Evolutionary conservation across 164 flowering plant species (phyloP).

Genomic region (Hamamelis virginiana): DNA sequence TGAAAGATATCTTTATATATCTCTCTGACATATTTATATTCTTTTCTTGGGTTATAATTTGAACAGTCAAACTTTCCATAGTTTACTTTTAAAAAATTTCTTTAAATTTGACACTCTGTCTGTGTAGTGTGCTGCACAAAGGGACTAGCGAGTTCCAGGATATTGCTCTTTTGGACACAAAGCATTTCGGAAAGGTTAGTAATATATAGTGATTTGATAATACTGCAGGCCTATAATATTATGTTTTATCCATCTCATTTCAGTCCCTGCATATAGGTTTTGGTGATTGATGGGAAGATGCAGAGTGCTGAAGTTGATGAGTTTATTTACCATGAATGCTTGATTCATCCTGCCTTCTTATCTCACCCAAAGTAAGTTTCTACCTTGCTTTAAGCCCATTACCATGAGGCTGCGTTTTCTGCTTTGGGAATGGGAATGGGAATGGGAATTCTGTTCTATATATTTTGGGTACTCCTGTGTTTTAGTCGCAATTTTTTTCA

Average conservation of each 20-base stretch:
- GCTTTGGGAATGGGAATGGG: too few species aligned
- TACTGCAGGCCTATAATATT: background rate
- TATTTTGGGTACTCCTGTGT: too few species aligned
- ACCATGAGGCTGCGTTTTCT: too few species aligned
- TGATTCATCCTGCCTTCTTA: constrained; percentile 78
- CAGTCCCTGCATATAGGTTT: constrained; percentile 32
- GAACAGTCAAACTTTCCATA: too few species aligned
- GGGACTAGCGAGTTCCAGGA: constrained; percentile 70
- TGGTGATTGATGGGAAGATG: constrained; percentile 93
- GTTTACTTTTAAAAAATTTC: too few species aligned
- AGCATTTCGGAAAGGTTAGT: constrained; percentile 75
- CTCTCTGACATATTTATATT: too few species aligned
- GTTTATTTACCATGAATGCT: constrained; percentile 81
- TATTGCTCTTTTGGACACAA: constrained; percentile 80
- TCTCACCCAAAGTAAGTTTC: constrained; percentile 60
- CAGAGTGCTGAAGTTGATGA: constrained; percentile 88
- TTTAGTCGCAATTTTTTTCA: too few species aligned
- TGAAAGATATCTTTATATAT: too few species aligned
- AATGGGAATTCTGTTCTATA: too few species aligned
- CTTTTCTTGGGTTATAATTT: too few species aligned
- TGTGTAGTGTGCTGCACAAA: constrained; percentile 50
- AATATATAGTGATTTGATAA: background rate
- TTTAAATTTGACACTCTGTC: background rate
- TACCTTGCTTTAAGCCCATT: too few species aligned
- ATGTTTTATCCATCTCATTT: background rate